Evolutionary conservation across 306 rosid species (phyloP).

Genomic region (Psophocarpus tetragonolobus): DNA sequence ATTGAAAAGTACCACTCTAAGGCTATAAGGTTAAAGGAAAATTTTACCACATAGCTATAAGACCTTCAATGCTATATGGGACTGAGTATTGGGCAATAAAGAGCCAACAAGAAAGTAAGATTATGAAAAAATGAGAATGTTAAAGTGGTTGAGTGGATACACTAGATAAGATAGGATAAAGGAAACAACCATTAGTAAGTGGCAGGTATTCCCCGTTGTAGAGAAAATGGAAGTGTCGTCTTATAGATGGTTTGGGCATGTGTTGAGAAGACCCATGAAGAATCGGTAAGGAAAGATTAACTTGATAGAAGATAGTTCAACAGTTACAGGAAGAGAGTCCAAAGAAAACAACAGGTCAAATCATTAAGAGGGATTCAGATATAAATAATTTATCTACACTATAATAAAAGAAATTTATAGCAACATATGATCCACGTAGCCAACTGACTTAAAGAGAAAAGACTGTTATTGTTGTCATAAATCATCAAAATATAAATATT

Average conservation of each 20-base stretch:
- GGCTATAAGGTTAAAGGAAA: background rate
- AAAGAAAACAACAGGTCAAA: background rate
- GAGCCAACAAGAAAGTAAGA: background rate
- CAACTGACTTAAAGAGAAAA: background rate
- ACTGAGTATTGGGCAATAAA: background rate
- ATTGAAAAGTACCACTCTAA: background rate
- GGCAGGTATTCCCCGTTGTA: background rate
- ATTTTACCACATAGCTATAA: background rate
- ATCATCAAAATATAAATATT: background rate
- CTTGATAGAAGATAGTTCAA: background rate
- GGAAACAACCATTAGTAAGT: background rate
- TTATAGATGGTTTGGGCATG: background rate
- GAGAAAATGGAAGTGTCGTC: background rate
- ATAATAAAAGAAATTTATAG: background rate
- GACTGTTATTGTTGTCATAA: background rate
- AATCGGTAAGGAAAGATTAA: background rate
- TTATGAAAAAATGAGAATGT: background rate
- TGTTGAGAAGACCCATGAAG: background rate
- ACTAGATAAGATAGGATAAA: background rate
- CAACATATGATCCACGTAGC: background rate
- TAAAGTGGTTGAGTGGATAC: background rate
- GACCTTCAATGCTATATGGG: background rate
- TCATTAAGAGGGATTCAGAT: background rate
- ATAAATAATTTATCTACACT: background rate
- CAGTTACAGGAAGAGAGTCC: background rate